phyloP scores from a whole-genome alignment of 257 asterid genomes.

The Forsythia suspensa region DNA sequence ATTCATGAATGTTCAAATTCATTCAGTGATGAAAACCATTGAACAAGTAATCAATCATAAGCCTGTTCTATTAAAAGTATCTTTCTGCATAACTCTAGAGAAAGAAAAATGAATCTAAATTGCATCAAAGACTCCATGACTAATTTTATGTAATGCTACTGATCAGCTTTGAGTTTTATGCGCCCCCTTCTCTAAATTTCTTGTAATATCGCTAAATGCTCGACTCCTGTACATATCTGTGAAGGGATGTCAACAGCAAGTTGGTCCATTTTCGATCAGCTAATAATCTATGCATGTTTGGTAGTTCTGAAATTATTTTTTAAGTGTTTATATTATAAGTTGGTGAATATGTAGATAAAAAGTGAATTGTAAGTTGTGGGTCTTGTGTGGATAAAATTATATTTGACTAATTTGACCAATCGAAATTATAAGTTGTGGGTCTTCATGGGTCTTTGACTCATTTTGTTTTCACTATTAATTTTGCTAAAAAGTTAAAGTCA shows the following conservation, averaged over 20 bases:
- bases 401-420: too few species aligned
- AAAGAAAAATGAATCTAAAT: background rate
- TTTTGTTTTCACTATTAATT: too few species aligned
- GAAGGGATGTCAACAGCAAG: background rate
- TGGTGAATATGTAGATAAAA: too few species aligned
- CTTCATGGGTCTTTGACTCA: too few species aligned
- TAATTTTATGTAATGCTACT: background rate
- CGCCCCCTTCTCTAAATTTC: background rate
- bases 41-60: background rate
- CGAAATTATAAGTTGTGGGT: too few species aligned
- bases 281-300: too few species aligned
- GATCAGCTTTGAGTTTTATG: background rate
- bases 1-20: slow-evolving; percentile 21
- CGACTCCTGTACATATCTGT: background rate
- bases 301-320: too few species aligned
- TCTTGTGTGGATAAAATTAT: too few species aligned
- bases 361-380: too few species aligned
- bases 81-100: background rate
- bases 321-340: too few species aligned
- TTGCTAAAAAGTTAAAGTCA: too few species aligned
- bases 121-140: background rate
- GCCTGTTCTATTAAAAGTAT: background rate
- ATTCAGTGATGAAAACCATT: slow-evolving; percentile 4
- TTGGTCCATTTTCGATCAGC: background rate
- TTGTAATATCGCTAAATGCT: background rate